Evolutionary conservation across 1,139 yeast species (phyloP), one percentile per base, ranked within the genome.

Genomic region (Yamadazyma dendronema): DNA sequence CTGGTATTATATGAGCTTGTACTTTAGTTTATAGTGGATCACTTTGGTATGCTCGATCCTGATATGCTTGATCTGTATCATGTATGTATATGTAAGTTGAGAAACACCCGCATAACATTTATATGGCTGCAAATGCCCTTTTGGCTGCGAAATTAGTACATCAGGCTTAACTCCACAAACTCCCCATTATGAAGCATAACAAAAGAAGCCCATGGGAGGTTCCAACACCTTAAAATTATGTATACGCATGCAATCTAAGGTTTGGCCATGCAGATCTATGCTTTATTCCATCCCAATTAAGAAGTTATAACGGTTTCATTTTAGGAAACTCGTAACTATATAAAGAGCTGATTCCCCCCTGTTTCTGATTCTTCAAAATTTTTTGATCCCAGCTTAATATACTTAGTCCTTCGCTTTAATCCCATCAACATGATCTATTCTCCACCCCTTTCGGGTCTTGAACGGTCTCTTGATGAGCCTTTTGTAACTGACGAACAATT

Each of bases 331-430:
- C 22, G 14, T 29, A 33, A 9, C 19, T 27, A 33, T 31, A 24
- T 31, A 31, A 24, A 31, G 28, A 30, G 33, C 17, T 21, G 26
- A 11, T 19, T 19, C 8, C 27, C 26, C 33, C 33, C 33, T 30
- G 14, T 30, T 13, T 21, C 21, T 19, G 12, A 24, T 8, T 19
- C 22, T 24, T 24, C 6, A 24, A 7, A 7, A 7, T 24, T 24
- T 24, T 24, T 24, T 24, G 27, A 24, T 19, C 17, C 17, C 31
- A 6, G 8, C 6, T 14, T 9, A 14, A 7, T 27, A 4, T 29
- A 17, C 14, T 28, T 7, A 16, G 14, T 16, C 23, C 11, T 12
- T 19, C 22, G 22, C 22, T 19, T 19, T 19, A 19, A 13, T 4
- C 6, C 11, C 7, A 6, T 28, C 19, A 28, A 28, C 5, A 13